A percentile compares a stretch with the other conserved stretches of the same genome.
Evolutionary conservation across 1,284 basidiomycete genomes (phyloP).

Genomic region (Lentinula novae-zelandiae): DNA sequence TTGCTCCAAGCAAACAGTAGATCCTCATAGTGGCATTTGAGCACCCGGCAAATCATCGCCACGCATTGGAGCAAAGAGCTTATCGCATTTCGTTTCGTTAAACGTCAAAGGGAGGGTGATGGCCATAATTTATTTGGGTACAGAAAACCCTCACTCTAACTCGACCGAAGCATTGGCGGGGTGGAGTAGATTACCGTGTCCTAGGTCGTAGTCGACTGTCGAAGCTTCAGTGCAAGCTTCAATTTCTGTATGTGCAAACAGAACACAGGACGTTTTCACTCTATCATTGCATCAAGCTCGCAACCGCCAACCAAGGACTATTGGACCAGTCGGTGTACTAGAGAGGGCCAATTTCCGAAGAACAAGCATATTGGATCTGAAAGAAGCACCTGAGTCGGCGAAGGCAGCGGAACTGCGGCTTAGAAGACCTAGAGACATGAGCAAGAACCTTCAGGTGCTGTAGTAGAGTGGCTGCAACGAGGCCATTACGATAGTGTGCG

Average conservation of each 20-base stretch:
- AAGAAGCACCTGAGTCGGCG: conserved; percentile 1
- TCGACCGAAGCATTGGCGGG: not conserved
- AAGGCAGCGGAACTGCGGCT: conserved; percentile 11
- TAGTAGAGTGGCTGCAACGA: conserved; percentile 3
- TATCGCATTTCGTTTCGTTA: not conserved
- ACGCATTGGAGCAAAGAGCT: not conserved
- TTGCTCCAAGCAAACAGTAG: not conserved
- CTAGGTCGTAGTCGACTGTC: not conserved
- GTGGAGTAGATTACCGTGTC: not conserved
- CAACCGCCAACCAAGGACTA: not conserved
- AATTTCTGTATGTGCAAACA: not conserved
- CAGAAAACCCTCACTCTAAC: not conserved
- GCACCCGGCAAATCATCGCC: not conserved
- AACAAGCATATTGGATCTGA: not conserved
- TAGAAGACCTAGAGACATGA: not conserved
- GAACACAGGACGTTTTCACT: not conserved
- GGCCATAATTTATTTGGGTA: not conserved
- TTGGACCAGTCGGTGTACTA: not conserved
- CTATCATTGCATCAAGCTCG: not conserved
- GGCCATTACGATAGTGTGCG: conserved; percentile 3
- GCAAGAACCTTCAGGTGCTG: not conserved
- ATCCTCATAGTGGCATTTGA: too few relatives aligned
- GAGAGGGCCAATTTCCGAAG: not conserved
- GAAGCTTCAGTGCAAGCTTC: not conserved
- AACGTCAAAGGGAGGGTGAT: not conserved